phyloP scores from a whole-genome alignment of 805 yeast genomes.

The Metschnikowia lachancei region DNA sequence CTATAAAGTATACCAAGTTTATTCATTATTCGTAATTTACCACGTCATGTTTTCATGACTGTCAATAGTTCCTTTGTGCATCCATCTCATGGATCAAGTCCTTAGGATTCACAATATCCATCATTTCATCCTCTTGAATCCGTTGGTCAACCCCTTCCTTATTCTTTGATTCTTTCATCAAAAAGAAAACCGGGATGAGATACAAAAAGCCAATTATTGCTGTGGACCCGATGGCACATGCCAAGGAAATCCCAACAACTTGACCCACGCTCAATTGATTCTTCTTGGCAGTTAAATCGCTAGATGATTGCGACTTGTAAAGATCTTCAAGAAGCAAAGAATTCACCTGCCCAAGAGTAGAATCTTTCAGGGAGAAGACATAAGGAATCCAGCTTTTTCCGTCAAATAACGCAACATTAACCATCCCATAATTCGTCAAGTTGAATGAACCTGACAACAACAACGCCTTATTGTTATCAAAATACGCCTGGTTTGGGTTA shows the following conservation, averaged over 20 bases:
- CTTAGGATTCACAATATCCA: conserved; percentile 43
- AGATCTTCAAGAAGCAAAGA: conserved; percentile 36
- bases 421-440: conserved; percentile 50
- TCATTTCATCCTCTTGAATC: conserved; percentile 44
- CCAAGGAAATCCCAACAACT: conserved; percentile 45
- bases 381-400: conserved; percentile 69
- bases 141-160: conserved; percentile 28
- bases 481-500: conserved; percentile 34
- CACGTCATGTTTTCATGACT: background rate
- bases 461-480: conserved; percentile 45
- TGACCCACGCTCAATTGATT: conserved; percentile 36
- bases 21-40: conserved; percentile 8
- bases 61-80: conserved; percentile 31
- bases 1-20: background rate
- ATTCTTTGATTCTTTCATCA: conserved; percentile 28
- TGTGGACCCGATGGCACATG: conserved; percentile 46
- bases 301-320: conserved; percentile 35
- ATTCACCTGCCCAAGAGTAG: conserved; percentile 28
- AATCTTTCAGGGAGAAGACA: conserved; percentile 37
- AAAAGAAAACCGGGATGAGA: conserved; percentile 37
- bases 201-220: conserved; percentile 40
- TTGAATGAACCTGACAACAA: conserved; percentile 57
- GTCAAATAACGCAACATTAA: conserved; percentile 61
- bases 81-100: conserved; percentile 46
- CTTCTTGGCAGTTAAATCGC: conserved; percentile 24